Evolutionary conservation across 2,329 filamentous ascomycete species (phyloP).

Genomic region (Neodidymelliopsis sp.): DNA sequence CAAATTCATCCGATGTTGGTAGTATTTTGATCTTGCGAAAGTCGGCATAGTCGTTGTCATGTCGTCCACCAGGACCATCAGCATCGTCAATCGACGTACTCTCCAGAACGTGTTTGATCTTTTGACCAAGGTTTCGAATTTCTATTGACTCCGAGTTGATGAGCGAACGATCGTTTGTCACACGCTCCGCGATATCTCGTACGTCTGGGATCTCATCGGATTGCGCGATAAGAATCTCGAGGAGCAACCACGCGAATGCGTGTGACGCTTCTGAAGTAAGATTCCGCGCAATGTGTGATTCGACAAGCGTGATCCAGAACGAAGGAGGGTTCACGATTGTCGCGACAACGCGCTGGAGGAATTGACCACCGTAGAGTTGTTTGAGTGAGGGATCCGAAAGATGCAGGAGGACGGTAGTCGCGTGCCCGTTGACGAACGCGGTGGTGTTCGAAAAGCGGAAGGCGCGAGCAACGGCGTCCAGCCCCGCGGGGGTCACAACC

Average conservation of each 20-base stretch:
- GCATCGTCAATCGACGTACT: slow-evolving; percentile 58
- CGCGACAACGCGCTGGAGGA: slow-evolving; percentile 57
- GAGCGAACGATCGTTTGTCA: slow-evolving; percentile 31
- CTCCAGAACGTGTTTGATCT: slow-evolving; percentile 53
- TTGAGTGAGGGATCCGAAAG: slow-evolving; percentile 56
- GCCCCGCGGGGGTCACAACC: slow-evolving; percentile 33
- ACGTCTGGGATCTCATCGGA: slow-evolving; percentile 36
- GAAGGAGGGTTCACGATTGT: slow-evolving; percentile 61
- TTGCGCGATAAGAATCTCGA: slow-evolving; percentile 57
- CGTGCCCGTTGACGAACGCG: slow-evolving; percentile 55
- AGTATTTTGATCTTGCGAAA: slow-evolving; percentile 68
- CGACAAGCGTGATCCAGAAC: slow-evolving; percentile 61
- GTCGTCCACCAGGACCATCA: slow-evolving; percentile 67
- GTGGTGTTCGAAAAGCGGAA: slow-evolving; percentile 55
- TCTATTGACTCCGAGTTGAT: slow-evolving; percentile 53
- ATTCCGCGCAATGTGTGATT: slow-evolving; percentile 29
- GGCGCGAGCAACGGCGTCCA: slow-evolving; percentile 49
- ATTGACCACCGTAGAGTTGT: slow-evolving; percentile 58
- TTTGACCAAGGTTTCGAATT: slow-evolving; percentile 65
- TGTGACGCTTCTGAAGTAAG: slow-evolving; percentile 36
- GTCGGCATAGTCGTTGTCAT: slow-evolving; percentile 74
- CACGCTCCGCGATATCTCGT: slow-evolving; percentile 30
- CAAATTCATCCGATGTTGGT: slow-evolving; percentile 71
- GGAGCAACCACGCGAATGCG: slow-evolving; percentile 51
- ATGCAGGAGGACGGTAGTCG: slow-evolving; percentile 45